phyloP scores from a whole-genome alignment of 257 asterid genomes.

The Solanum piurae region DNA sequence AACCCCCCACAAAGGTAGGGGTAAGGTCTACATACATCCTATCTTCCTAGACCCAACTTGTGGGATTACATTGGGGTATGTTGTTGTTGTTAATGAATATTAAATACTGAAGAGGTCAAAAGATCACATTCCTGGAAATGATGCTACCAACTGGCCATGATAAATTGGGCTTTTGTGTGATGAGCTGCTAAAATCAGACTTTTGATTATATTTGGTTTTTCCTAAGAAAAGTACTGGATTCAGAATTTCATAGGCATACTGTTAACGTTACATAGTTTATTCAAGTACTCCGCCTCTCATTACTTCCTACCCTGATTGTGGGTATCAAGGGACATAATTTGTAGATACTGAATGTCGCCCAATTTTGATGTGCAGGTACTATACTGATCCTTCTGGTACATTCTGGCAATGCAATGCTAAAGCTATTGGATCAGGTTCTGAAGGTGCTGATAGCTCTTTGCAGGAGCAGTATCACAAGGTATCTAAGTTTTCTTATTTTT shows the following conservation, averaged over 20 bases:
- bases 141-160: neutral
- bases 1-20: neutral
- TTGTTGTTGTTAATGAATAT: neutral
- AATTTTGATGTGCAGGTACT: slow-evolving; percentile 30
- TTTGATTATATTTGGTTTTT: neutral
- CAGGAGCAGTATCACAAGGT: slow-evolving; percentile 42
- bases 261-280: neutral
- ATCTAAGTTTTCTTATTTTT: neutral
- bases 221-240: neutral
- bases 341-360: neutral
- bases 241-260: neutral
- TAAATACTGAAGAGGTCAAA: neutral
- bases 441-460: slow-evolving; percentile 47
- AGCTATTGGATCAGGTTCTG: slow-evolving; percentile 69
- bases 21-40: neutral
- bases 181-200: neutral
- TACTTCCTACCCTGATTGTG: neutral
- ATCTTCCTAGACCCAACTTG: neutral
- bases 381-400: slow-evolving; percentile 63
- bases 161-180: neutral
- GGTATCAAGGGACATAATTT: neutral
- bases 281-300: neutral
- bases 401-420: slow-evolving; percentile 77
- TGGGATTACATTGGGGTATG: neutral
- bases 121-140: neutral